phyloP scores from a whole-genome alignment of 164 flowering plant genomes.

The Vitis rupestris region DNA sequence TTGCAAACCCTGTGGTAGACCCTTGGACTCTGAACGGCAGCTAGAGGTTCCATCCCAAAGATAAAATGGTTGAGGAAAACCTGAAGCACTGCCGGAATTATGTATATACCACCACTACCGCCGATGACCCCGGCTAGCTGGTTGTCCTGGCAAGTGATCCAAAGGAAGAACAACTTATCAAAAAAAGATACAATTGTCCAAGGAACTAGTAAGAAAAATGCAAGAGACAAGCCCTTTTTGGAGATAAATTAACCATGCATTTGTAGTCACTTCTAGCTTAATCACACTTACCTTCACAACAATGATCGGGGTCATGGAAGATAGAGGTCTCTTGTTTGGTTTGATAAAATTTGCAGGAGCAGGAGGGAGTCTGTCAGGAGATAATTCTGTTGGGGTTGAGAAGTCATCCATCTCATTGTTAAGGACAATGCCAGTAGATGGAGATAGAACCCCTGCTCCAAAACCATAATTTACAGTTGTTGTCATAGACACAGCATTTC shows the following conservation, averaged over 20 bases:
- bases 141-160: conserved; percentile 48
- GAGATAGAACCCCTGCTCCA: conserved; percentile 75
- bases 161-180: background rate
- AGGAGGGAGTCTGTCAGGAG: conserved; percentile 72
- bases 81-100: conserved; percentile 76
- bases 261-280: background rate
- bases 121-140: conserved; percentile 78
- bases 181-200: background rate
- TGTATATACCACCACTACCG: conserved; percentile 77
- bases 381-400: conserved; percentile 64
- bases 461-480: conserved; percentile 73
- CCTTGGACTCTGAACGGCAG: conserved; percentile 74
- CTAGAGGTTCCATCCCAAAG: conserved; percentile 70
- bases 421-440: conserved; percentile 83
- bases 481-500: conserved; percentile 93
- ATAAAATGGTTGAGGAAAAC: conserved; percentile 75
- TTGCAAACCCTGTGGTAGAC: conserved; percentile 73
- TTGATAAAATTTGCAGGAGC: conserved; percentile 77
- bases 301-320: conserved; percentile 89
- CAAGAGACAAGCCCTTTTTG: no score
- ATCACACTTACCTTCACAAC: conserved; percentile 59
- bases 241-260: no score
- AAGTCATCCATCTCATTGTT: conserved; percentile 97
- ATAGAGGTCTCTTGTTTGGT: conserved; percentile 87
- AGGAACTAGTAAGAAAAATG: background rate